Evolutionary conservation across 1,284 basidiomycete species (phyloP).

Genomic region (Wallemia hederae): DNA sequence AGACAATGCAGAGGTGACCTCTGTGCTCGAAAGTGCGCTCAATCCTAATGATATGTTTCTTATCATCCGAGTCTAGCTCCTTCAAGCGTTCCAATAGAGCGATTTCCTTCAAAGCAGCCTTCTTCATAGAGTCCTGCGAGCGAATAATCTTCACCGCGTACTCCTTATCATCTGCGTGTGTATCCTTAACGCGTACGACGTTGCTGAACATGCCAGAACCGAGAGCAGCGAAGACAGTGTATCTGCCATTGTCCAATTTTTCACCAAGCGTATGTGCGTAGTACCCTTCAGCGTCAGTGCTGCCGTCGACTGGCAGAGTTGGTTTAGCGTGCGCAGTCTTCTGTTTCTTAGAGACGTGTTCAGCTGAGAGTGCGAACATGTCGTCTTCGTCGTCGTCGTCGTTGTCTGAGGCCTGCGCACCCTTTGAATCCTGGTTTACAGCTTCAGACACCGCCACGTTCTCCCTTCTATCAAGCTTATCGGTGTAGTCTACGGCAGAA

Average conservation of each 20-base stretch:
- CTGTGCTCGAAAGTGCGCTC: slow-evolving; percentile 87
- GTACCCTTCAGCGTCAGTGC: slow-evolving; percentile 69
- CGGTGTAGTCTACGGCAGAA: slow-evolving; percentile 77
- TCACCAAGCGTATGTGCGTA: slow-evolving; percentile 85
- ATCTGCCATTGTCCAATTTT: slow-evolving; percentile 65
- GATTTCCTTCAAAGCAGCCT: slow-evolving; percentile 76
- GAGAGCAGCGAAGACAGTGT: slow-evolving; percentile 75
- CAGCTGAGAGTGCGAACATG: slow-evolving; percentile 45
- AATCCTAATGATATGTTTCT: slow-evolving; percentile 74
- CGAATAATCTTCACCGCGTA: slow-evolving; percentile 96
- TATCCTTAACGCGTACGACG: slow-evolving; percentile 37
- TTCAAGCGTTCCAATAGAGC: slow-evolving; percentile 61
- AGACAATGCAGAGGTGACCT: slow-evolving; percentile 86
- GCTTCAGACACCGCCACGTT: slow-evolving; percentile 31
- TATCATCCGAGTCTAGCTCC: slow-evolving; percentile 78
- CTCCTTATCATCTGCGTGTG: slow-evolving; percentile 25
- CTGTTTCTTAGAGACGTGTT: slow-evolving; percentile 21
- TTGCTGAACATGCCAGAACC: slow-evolving; percentile 98
- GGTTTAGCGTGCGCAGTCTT: slow-evolving; percentile 24
- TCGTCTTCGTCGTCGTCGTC: slow-evolving; percentile 46
- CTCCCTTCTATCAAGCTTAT: slow-evolving; percentile 47
- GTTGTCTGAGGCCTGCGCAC: slow-evolving; percentile 34
- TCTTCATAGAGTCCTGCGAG: slow-evolving; percentile 92
- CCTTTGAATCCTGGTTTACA: slow-evolving; percentile 25
- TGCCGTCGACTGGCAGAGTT: slow-evolving; percentile 21